Evolutionary conservation across 2,329 filamentous ascomycete genomes (phyloP).

Genomic region (Apiospora malaysiana): DNA sequence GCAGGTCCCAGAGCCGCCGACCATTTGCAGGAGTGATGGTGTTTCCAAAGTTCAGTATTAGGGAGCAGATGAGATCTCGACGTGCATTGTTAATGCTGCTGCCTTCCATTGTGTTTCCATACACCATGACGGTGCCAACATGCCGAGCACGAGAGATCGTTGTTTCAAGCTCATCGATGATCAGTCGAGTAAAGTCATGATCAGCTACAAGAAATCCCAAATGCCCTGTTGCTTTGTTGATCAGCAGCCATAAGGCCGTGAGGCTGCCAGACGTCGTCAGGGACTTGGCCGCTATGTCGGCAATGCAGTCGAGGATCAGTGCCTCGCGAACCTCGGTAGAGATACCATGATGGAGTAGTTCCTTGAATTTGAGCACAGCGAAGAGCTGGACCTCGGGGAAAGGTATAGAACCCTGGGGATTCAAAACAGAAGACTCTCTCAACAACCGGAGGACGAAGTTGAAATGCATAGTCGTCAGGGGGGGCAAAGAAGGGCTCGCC

Average conservation of each 20-base stretch:
- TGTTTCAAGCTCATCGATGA: constrained; percentile 70
- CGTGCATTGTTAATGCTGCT: constrained; percentile 57
- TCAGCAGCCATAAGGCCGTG: constrained; percentile 62
- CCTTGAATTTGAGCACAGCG: constrained; percentile 65
- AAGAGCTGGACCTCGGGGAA: constrained; percentile 68
- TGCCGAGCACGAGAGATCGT: constrained; percentile 50
- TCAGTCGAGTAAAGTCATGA: constrained; percentile 65
- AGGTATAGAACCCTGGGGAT: constrained; percentile 58
- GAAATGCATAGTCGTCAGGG: constrained; percentile 50
- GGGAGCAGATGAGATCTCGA: constrained; percentile 60
- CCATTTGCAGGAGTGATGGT: constrained; percentile 68
- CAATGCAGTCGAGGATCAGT: constrained; percentile 71
- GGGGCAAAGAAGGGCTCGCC: constrained; percentile 25
- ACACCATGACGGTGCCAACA: constrained; percentile 49
- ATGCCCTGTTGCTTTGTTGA: constrained; percentile 53
- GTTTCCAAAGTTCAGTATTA: constrained; percentile 65
- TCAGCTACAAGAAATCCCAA: constrained; percentile 63
- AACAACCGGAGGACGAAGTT: constrained; percentile 69
- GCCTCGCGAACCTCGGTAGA: constrained; percentile 60
- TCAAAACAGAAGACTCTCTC: constrained; percentile 69
- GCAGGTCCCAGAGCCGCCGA: constrained; percentile 70
- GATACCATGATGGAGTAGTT: constrained; percentile 63
- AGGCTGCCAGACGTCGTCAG: constrained; percentile 74
- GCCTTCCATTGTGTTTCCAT: constrained; percentile 44
- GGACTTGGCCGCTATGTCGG: constrained; percentile 69